These are phyloP conservation scores for Komagataella pastoris DNA, from an alignment of 805 yeast species.

Conservation along the genomic window DNA sequence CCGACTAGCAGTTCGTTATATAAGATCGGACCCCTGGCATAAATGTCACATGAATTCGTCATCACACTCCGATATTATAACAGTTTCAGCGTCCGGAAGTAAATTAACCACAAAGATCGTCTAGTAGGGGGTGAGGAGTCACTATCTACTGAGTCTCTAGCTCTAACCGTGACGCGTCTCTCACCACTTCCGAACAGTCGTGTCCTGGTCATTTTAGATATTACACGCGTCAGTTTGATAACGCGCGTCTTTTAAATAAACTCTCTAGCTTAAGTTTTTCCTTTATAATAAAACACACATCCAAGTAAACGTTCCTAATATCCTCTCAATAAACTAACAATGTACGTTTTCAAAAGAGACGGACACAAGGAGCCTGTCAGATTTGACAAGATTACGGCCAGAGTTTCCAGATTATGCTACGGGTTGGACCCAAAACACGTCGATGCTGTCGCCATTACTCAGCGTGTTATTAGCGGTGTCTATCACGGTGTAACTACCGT, in stretches of 20 bases:
- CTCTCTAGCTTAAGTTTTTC: not conserved
- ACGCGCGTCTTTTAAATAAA: not conserved
- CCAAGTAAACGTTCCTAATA: not conserved
- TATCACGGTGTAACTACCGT: constrained; percentile 94
- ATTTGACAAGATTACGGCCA: constrained; percentile 93
- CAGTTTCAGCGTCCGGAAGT: not conserved
- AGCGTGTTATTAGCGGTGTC: constrained; percentile 89
- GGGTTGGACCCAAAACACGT: constrained; percentile 87
- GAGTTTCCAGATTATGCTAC: constrained; percentile 86
- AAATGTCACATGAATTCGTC: not conserved
- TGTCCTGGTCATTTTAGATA: not conserved
- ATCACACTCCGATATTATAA: not conserved
- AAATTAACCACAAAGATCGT: too few relatives aligned
- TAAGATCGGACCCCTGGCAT: not conserved
- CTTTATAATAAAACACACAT: not conserved
- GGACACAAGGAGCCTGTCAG: constrained; percentile 92
- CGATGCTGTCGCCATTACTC: constrained; percentile 93
- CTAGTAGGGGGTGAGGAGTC: not conserved
- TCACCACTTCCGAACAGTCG: not conserved
- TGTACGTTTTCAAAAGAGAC: constrained; percentile 86
- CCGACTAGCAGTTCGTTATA: not conserved
- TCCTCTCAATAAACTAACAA: constrained; percentile 11
- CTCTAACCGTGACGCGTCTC: not conserved
- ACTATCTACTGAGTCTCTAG: not conserved
- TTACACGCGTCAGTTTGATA: not conserved